Evolutionary conservation across 352 stramenopile species (phyloP), one percentile per base, ranked within the genome.

Genomic region (Phytophthora citricola): DNA sequence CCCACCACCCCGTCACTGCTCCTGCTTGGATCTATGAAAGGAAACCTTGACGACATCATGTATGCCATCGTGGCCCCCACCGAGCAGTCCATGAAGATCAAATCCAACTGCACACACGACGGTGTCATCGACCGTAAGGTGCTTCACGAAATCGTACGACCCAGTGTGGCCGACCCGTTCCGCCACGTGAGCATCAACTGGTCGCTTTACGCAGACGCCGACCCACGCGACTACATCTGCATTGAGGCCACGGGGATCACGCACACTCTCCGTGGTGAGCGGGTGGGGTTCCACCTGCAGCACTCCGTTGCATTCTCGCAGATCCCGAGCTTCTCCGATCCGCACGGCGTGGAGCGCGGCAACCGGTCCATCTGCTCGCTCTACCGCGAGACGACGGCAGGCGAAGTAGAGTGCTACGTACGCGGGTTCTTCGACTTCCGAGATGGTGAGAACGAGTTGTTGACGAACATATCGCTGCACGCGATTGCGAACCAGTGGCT

Each of bases 141-240:
- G 29, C 53, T 76, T 20, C 53, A 57, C 44, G 58, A 62, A 6
- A 58, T 67, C 24, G 63, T 71, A 3, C 51, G 53, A 1, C 63
- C 69, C 1, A 66, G 22, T 1, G 57, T 60, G 1, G 68, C 73
- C 46, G 56, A 78, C 44, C 77, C 77, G 39, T 83, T 83, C 56
- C 63, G 56, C 8, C 75, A 75, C 22, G 50, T 86, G 22, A 66
- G 65, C 8, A 47, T 86, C 40, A 86, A 78, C 26, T 86, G 78
- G 78, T 59, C 47, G 43, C 57, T 72, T 34, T 75, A 65, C 52
- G 14, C 46, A 12, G 62, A 68, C n/a, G 61, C 67, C 3, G 62
- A 71, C n/a, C 50, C 53, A 22, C 76, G 71, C 51, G 79, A 88
- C 57, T 74, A 77, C 53, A 67, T 84, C 20, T 82, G 71, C 51